Evolutionary conservation across 2,329 filamentous ascomycete species (phyloP), one percentile per base, ranked within the genome.

Genomic region (Rutstroemia sp.): DNA sequence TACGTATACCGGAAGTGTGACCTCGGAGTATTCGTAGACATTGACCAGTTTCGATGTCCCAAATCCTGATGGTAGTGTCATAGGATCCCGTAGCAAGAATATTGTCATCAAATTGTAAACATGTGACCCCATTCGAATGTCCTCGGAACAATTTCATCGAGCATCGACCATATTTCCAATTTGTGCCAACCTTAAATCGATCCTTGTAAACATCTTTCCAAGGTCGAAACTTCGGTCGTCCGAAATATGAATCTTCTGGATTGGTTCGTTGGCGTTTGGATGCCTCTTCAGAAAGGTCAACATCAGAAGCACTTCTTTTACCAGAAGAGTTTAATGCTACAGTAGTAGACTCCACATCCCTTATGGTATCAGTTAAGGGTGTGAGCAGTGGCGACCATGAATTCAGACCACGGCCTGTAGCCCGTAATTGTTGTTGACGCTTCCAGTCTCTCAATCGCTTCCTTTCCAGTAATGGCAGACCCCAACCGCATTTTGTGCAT

Each of bases 141-240:
- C 92, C 92, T 64, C 86, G 86, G 71, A 99, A 90, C 12, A 88
- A 83, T 68, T 87, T 91, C 63, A 89, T 87, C 6, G 86, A 86
- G 73, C 87, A 97, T 39, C 92, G 84, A 4, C 94, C 92, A 61
- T 95, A 91, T 70, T 96, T 95, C 94, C 94, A 99, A 70, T 97
- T 97, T 58, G 87, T 94, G 51, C 94, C 92, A 48, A 99, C 91
- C 70, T 92, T 94, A 78, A 92, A 97, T 16, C 89, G 83, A 70
- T 96, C 92, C 61, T 90, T 88, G 75, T 99, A 99, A 1, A 99
- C 89, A 59, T 95, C 91, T 72, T 99, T 99, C 94, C 94, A 99
- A 0, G 87, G 91, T 30, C 90, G 74, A 51, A 78, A 79, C 60
- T 76, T 78, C 25, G 75, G 77, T 58, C 78, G 75, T 50, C 60